Percentiles rank a stretch among this genome's conserved stretches.
These are phyloP conservation scores for Phyllachora maydis DNA, from an alignment of 2,329 filamentous ascomycete species.

Conservation along the genomic window DNA sequence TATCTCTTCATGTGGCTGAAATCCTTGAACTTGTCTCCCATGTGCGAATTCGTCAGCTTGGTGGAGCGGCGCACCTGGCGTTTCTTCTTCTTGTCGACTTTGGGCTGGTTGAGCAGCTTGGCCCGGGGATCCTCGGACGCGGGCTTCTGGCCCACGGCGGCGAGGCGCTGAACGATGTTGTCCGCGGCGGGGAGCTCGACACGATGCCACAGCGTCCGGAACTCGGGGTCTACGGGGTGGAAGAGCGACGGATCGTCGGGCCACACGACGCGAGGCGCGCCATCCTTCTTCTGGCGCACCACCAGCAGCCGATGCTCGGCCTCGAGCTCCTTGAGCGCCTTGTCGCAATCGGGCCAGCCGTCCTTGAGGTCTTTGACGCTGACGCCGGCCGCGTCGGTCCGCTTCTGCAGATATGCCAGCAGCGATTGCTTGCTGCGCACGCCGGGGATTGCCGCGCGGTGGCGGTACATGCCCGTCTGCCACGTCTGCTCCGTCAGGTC, in stretches of 20 bases:
- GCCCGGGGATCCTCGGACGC: slow-evolving; percentile 58
- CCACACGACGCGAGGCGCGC: slow-evolving; percentile 72
- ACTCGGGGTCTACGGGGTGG: slow-evolving; percentile 61
- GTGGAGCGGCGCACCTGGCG: slow-evolving; percentile 42
- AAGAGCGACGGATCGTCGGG: slow-evolving; percentile 63
- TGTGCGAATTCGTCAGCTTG: slow-evolving; percentile 76
- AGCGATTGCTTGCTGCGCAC: slow-evolving; percentile 63
- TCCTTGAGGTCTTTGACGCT: slow-evolving; percentile 84
- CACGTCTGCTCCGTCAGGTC: slow-evolving; percentile 46
- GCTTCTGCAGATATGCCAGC: slow-evolving; percentile 60
- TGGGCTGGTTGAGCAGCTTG: slow-evolving; percentile 33
- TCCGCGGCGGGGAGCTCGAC: slow-evolving; percentile 56
- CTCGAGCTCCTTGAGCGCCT: slow-evolving; percentile 61
- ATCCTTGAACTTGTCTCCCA: slow-evolving; percentile 64
- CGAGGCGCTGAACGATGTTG: slow-evolving; percentile 57
- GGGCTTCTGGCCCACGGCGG: slow-evolving; percentile 62
- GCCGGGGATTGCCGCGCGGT: slow-evolving; percentile 62
- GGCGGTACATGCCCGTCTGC: slow-evolving; percentile 53
- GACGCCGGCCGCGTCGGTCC: slow-evolving; percentile 62
- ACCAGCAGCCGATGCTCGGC: slow-evolving; percentile 62
- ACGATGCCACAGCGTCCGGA: slow-evolving; percentile 65
- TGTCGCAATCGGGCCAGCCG: slow-evolving; percentile 75
- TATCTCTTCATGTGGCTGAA: slow-evolving; percentile 30
- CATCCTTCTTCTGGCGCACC: slow-evolving; percentile 81
- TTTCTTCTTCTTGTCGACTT: slow-evolving; percentile 56